phyloP scores from a whole-genome alignment of 495 filamentous ascomycete genomes.

The Penicillium soppii region DNA sequence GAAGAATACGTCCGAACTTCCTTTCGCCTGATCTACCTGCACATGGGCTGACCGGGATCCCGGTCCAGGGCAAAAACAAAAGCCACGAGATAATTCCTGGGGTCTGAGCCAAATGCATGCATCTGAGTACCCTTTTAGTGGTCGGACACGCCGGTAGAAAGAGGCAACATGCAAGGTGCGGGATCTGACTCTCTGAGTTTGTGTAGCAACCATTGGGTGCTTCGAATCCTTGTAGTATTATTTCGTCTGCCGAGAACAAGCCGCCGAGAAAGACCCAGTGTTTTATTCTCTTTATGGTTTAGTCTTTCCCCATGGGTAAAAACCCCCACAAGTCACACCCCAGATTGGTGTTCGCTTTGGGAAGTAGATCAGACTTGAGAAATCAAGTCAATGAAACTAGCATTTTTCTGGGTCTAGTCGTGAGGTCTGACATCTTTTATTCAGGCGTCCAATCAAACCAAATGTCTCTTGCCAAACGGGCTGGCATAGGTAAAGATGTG shows the following conservation, averaged over 20 bases:
- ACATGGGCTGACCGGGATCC: background rate
- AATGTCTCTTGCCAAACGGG: conserved; percentile 7
- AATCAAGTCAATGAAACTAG: background rate
- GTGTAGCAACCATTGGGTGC: too few species aligned
- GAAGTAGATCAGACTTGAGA: conserved; percentile 10
- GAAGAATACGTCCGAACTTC: background rate
- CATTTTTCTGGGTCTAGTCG: background rate
- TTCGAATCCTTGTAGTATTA: too few species aligned
- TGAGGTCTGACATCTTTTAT: background rate
- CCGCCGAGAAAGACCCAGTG: too few species aligned
- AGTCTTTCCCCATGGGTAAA: conserved; percentile 3
- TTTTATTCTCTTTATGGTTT: background rate
- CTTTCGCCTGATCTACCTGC: background rate
- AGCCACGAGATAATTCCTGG: background rate
- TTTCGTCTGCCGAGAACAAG: too few species aligned
- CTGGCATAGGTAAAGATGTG: background rate
- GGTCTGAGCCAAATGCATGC: background rate
- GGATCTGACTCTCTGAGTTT: background rate
- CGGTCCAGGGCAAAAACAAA: background rate
- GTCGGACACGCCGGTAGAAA: background rate
- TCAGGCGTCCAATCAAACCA: conserved; percentile 1
- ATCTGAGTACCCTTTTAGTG: too few species aligned
- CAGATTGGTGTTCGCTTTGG: conserved; percentile 1
- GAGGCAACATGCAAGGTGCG: background rate
- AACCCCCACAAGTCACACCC: background rate